Percentiles rank a stretch among this genome's conserved stretches.
Conservation (phyloP, 163 green algal genomes). For the Coccomyxa subellipsoidea region DNA sequence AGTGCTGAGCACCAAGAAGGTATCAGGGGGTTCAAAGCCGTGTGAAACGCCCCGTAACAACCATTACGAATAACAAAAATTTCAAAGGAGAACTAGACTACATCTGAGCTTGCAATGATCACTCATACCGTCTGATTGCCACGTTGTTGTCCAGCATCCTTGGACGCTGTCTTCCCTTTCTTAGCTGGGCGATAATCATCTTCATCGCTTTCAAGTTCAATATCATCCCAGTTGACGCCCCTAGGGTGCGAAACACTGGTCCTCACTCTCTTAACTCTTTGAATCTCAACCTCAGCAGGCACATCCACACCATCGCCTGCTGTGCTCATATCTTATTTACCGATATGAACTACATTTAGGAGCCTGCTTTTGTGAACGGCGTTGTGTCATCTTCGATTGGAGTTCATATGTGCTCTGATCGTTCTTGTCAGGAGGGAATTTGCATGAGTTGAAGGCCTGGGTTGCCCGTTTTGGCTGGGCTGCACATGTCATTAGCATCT, state of each 20-base stretch:
- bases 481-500: background rate
- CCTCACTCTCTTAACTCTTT: background rate
- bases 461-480: background rate
- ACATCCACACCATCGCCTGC: background rate
- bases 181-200: background rate
- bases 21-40: too few species aligned
- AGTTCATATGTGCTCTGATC: background rate
- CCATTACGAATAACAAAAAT: too few species aligned
- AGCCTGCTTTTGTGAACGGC: too few species aligned
- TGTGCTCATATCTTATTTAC: background rate
- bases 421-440: background rate
- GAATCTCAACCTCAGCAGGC: background rate
- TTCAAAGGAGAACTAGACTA: background rate
- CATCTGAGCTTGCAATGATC: background rate
- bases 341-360: too few species aligned
- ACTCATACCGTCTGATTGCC: background rate
- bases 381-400: too few species aligned
- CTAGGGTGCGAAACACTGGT: background rate
- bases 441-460: background rate
- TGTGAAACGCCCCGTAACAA: too few species aligned
- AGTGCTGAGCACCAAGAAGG: too few species aligned
- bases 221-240: conserved; percentile 1
- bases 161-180: conserved; percentile 1
- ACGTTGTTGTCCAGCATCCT: background rate
- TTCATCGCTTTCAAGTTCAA: background rate